Conservation (phyloP, 2,329 filamentous ascomycete genomes). For the Fusarium sterilihyphosum region DNA sequence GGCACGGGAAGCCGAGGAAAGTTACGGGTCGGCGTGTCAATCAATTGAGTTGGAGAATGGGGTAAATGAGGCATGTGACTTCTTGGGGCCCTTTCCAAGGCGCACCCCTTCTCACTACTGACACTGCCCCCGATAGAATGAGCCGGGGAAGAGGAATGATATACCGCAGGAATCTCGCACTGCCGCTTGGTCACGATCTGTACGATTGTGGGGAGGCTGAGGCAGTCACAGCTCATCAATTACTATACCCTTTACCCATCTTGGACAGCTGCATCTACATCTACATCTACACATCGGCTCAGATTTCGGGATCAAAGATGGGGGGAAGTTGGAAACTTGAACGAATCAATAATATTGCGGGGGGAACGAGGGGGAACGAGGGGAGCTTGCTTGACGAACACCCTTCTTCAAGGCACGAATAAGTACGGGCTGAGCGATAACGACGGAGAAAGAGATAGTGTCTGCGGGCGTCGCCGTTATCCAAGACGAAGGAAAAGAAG, state of each 20-base stretch:
- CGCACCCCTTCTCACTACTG: conserved; percentile 21
- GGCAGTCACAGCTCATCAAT: conserved; percentile 3
- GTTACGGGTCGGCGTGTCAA: not conserved
- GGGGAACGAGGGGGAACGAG: conserved; percentile 11
- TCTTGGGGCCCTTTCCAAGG: not conserved
- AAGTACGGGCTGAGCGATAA: not conserved
- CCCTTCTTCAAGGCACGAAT: not conserved
- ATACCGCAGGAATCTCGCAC: not conserved
- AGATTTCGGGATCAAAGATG: not conserved
- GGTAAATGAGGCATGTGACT: conserved; percentile 32
- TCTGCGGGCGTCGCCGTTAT: conserved; percentile 19
- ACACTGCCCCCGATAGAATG: not conserved
- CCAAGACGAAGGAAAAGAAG: not conserved
- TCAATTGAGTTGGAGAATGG: not conserved
- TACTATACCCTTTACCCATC: not conserved
- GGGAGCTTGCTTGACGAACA: not conserved
- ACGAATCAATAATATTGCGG: conserved; percentile 23
- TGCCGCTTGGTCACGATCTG: not conserved
- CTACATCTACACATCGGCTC: conserved; percentile 15
- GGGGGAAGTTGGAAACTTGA: not conserved
- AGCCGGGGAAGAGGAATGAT: not conserved
- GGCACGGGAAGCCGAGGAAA: not conserved
- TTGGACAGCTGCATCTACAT: not conserved
- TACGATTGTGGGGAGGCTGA: not conserved
- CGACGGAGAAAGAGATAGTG: not conserved